These are phyloP conservation scores for Pyrenophora graminea DNA, from an alignment of 2,329 filamentous ascomycete genomes.

Conservation along the genomic window DNA sequence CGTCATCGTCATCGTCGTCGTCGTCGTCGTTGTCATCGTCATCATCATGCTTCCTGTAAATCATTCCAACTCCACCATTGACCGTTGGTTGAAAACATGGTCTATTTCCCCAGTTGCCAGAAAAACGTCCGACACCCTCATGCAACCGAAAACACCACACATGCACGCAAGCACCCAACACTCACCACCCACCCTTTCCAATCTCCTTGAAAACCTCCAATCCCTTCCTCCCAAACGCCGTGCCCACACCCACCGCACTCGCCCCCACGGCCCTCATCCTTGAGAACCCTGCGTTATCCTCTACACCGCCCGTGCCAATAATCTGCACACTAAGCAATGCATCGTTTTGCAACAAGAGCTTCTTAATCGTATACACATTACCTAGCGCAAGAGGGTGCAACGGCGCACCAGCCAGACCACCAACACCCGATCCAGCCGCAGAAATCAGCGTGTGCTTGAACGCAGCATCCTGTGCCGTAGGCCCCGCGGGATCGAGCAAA, in stretches of 20 bases:
- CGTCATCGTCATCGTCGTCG: no score
- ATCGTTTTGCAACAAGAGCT: constrained; percentile 58
- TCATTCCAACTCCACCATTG: no score
- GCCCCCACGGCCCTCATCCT: constrained; percentile 70
- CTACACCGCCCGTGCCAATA: constrained; percentile 74
- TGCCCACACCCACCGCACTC: constrained; percentile 66
- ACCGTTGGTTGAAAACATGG: no score
- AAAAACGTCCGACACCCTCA: no score
- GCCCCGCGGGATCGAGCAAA: constrained; percentile 51
- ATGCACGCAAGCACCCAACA: no score
- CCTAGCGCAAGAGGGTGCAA: constrained; percentile 75
- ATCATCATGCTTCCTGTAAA: no score
- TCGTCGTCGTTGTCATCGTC: no score
- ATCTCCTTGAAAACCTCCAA: constrained; percentile 67
- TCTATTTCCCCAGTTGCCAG: no score
- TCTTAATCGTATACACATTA: constrained; percentile 71
- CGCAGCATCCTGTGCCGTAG: not conserved
- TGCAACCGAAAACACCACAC: no score
- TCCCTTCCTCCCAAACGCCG: constrained; percentile 68
- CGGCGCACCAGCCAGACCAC: constrained; percentile 72
- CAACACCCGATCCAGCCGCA: constrained; percentile 61
- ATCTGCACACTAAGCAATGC: constrained; percentile 61
- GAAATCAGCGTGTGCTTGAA: constrained; percentile 53
- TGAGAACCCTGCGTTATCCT: constrained; percentile 63
- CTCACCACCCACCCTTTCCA: not conserved